phyloP scores from a whole-genome alignment of 108 stramenopile species.

The Cyclotella cryptica region DNA sequence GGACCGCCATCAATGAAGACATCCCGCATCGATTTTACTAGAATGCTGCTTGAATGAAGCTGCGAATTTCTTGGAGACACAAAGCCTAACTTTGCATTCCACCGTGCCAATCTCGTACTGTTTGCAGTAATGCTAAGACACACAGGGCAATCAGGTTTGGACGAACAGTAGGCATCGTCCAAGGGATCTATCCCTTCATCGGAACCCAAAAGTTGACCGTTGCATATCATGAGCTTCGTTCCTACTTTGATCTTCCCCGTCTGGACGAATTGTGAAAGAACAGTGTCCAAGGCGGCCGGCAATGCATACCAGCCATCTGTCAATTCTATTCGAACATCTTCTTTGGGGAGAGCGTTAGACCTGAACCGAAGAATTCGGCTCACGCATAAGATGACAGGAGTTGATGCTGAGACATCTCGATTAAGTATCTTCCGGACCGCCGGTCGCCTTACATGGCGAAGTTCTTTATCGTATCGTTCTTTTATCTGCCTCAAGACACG shows the following conservation, averaged over 20 bases:
- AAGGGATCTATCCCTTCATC: slow-evolving; percentile 88
- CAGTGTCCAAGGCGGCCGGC: slow-evolving; percentile 60
- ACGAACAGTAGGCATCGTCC: slow-evolving; percentile 59
- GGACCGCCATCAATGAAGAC: slow-evolving; percentile 69
- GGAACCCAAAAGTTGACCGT: slow-evolving; percentile 66
- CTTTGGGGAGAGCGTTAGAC: slow-evolving; percentile 16
- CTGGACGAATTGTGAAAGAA: slow-evolving; percentile 49
- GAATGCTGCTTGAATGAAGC: slow-evolving; percentile 30
- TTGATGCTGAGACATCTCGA: slow-evolving; percentile 64
- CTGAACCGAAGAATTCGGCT: slow-evolving; percentile 55
- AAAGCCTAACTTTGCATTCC: slow-evolving; percentile 86
- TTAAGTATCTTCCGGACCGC: slow-evolving; percentile 81
- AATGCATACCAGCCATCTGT: slow-evolving; percentile 90
- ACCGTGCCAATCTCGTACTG: slow-evolving; percentile 76
- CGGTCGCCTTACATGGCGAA: slow-evolving; percentile 62
- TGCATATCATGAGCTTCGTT: slow-evolving; percentile 75
- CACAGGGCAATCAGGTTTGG: slow-evolving; percentile 36
- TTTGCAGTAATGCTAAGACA: slow-evolving; percentile 67
- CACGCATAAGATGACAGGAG: slow-evolving; percentile 70
- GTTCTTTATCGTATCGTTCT: slow-evolving; percentile 71
- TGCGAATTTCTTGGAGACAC: slow-evolving; percentile 28
- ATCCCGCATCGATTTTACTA: slow-evolving; percentile 67
- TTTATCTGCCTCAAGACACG: slow-evolving; percentile 65
- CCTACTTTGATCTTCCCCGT: slow-evolving; percentile 67
- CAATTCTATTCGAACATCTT: slow-evolving; percentile 60